A percentile compares a stretch with the other conserved stretches of the same genome.
Evolutionary conservation across 805 yeast species (phyloP).

Genomic region (Yamadazyma scolyti): DNA sequence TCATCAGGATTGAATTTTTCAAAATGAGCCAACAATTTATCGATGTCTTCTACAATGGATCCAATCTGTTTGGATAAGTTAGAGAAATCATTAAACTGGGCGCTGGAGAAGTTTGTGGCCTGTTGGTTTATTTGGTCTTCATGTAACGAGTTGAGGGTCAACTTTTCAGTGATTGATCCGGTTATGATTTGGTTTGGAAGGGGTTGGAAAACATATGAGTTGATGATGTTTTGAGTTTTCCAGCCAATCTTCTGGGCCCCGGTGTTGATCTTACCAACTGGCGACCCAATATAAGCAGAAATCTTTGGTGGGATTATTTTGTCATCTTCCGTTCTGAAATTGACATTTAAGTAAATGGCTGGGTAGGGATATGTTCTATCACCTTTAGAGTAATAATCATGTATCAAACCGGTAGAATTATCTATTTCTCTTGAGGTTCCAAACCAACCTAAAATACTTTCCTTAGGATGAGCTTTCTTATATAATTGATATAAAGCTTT

Average conservation of each 20-base stretch:
- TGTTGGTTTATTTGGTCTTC: slow-evolving; percentile 17
- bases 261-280: slow-evolving; percentile 48
- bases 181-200: slow-evolving; percentile 63
- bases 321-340: slow-evolving; percentile 46
- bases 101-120: slow-evolving; percentile 27
- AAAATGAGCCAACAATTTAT: slow-evolving; percentile 47
- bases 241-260: slow-evolving; percentile 28
- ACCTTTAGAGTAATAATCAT: slow-evolving; percentile 73
- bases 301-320: slow-evolving; percentile 52
- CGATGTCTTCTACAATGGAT: slow-evolving; percentile 45
- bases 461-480: slow-evolving; percentile 76
- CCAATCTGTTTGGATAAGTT: slow-evolving; percentile 45
- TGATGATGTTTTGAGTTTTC: slow-evolving; percentile 30
- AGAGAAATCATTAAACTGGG: slow-evolving; percentile 33
- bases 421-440: slow-evolving; percentile 60
- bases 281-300: slow-evolving; percentile 72
- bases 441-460: slow-evolving; percentile 83
- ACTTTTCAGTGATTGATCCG: slow-evolving; percentile 51
- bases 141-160: slow-evolving; percentile 46
- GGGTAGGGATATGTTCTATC: slow-evolving; percentile 73
- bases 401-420: slow-evolving; percentile 71
- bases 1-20: slow-evolving; percentile 32
- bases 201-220: slow-evolving; percentile 67
- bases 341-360: slow-evolving; percentile 74
- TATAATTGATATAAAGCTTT: slow-evolving; percentile 65